phyloP scores from a whole-genome alignment of 2,329 filamentous ascomycete species.

The Lecanicillium sp. region DNA sequence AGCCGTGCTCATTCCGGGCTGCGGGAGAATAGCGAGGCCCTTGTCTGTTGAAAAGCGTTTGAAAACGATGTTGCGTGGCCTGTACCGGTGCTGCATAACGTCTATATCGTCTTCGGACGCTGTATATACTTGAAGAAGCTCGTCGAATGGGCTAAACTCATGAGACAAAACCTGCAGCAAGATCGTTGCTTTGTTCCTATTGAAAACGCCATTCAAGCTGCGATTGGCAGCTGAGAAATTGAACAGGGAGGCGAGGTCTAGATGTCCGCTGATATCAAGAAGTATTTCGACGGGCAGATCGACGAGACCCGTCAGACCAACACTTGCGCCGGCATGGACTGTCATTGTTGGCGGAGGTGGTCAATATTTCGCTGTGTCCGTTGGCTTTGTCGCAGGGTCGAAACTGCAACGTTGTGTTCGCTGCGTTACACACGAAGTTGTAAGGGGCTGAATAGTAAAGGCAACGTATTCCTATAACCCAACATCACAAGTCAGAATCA shows the following conservation, averaged over 20 bases:
- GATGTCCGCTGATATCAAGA: constrained; percentile 36
- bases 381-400: too few relatives aligned
- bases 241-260: constrained; percentile 33
- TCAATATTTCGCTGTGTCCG: background rate
- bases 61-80: constrained; percentile 30
- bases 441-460: too few relatives aligned
- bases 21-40: constrained; percentile 18
- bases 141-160: constrained; percentile 36
- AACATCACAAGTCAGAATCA: too few relatives aligned
- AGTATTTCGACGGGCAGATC: constrained; percentile 37
- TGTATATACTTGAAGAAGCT: constrained; percentile 38
- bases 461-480: too few relatives aligned
- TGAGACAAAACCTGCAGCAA: constrained; percentile 31
- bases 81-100: constrained; percentile 23
- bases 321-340: too few relatives aligned
- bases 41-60: constrained; percentile 25
- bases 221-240: constrained; percentile 29
- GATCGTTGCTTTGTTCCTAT: constrained; percentile 30
- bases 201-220: constrained; percentile 31
- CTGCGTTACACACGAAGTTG: too few relatives aligned
- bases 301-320: constrained; percentile 13
- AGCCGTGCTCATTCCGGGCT: constrained; percentile 1
- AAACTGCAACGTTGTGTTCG: too few relatives aligned
- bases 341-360: too few relatives aligned
- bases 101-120: constrained; percentile 29